Percentiles rank a stretch among this genome's conserved stretches.
Evolutionary conservation across 2,329 filamentous ascomycete genomes (phyloP).

Genomic region (Dissoconium aciculare): DNA sequence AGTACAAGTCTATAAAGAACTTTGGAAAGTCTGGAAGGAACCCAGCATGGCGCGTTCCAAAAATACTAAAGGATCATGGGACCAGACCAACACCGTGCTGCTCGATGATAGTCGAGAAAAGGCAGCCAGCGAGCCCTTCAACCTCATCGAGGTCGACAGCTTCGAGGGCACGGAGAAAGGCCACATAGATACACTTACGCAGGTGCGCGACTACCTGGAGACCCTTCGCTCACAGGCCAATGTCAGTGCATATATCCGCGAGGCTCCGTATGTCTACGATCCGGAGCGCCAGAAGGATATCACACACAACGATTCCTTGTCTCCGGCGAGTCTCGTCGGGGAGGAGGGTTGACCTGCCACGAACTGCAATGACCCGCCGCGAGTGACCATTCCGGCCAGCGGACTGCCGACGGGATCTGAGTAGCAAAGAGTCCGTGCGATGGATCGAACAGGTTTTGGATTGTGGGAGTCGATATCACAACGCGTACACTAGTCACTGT

Average conservation of each 20-base stretch:
- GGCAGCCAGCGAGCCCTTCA: constrained; percentile 66
- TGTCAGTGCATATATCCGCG: constrained; percentile 28
- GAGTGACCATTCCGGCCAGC: too few species aligned
- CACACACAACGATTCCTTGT: too few species aligned
- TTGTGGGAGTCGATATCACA: too few species aligned
- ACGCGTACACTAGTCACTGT: too few species aligned
- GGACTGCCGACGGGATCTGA: too few species aligned
- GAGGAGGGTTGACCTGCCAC: too few species aligned
- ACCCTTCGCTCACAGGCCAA: constrained; percentile 38
- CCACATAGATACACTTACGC: constrained; percentile 31
- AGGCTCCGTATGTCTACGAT: constrained; percentile 6
- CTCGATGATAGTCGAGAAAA: constrained; percentile 78
- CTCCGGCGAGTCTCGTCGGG: too few species aligned
- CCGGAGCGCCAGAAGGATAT: too few species aligned
- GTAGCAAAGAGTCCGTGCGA: too few species aligned
- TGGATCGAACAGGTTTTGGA: too few species aligned
- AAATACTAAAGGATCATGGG: constrained; percentile 43
- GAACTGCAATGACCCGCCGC: too few species aligned
- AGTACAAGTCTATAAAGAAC: constrained; percentile 80
- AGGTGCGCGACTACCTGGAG: constrained; percentile 40
- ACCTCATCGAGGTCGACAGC: constrained; percentile 67
- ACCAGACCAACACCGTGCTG: constrained; percentile 74
- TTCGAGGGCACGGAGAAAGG: constrained; percentile 42
- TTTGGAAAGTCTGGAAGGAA: constrained; percentile 55
- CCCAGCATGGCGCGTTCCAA: constrained; percentile 23